Evolutionary conservation across 257 asterid genomes (phyloP), one percentile per base, ranked within the genome.

Genomic region (Hygrophila difformis): DNA sequence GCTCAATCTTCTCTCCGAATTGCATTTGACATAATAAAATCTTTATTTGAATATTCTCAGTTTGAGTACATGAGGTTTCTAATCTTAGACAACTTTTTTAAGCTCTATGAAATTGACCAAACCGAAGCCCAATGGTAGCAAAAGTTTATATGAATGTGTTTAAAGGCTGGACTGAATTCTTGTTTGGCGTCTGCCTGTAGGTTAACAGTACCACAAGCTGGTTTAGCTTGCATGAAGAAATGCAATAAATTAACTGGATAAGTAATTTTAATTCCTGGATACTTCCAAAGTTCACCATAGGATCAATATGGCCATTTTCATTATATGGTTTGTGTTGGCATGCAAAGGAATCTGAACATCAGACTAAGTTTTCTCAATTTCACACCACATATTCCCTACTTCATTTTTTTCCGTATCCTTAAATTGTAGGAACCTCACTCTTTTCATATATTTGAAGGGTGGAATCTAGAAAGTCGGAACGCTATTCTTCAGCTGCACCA

Each of bases 401-500:
- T 78, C 74, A 63, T 79, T 61, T 49, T 53, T 56, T n/a, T n/a
- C 49, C 63, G 72, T 49, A 64, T 63, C 74, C 38, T 55, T 69
- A 71, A 67, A 71, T 69, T 79, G 79, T 79, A 79, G 81, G 93
- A 85, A 58, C 84, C 96, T 89, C 68, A 82, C 87, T 63, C 73
- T 79, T 79, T 85, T 82, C 74, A 64, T 85, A 77, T 89, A 69
- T 85, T 79, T 85, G 88, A 85, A 89, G 98, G 98, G 98, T 67
- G 80, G 97, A 89, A 76, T 84, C 97, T 60, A 81, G 97, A 79
- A 84, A 84, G 57, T 75, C 98, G 33, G 98, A 89, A 82, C 94
- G 98, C 23, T 85, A 89, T 80, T 89, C 98, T 41, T 89, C 98
- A 34, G 98, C 98, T 71, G 94, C 98, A 39, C 98, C 98, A 36